Evolutionary conservation across 1,284 basidiomycete species (phyloP).

Genomic region (Ganoderma sp.): DNA sequence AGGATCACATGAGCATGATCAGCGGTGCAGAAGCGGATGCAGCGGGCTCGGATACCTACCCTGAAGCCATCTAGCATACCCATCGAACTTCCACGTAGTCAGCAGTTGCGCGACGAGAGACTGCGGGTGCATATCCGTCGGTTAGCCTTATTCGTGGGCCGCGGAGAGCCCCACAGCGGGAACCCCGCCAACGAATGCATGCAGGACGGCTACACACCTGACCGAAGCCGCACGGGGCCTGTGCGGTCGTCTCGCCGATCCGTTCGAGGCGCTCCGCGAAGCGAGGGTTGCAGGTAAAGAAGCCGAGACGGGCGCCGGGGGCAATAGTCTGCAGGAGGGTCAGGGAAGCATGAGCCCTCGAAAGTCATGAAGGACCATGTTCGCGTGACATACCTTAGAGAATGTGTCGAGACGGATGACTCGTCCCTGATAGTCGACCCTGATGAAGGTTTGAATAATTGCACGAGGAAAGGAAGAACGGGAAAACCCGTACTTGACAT

Average conservation of each 20-base stretch:
- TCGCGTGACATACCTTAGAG: constrained; percentile 61
- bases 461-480: constrained; percentile 10
- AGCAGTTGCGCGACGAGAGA: constrained; percentile 69
- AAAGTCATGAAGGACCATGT: background rate
- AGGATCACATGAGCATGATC: background rate
- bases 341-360: background rate
- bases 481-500: constrained; percentile 54
- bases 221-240: constrained; percentile 76
- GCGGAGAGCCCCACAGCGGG: background rate
- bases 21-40: constrained; percentile 1
- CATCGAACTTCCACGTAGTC: constrained; percentile 69
- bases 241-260: constrained; percentile 73
- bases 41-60: constrained; percentile 44
- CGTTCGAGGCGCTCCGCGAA: constrained; percentile 81
- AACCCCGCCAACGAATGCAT: background rate
- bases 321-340: constrained; percentile 59
- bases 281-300: constrained; percentile 75
- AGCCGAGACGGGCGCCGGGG: constrained; percentile 80
- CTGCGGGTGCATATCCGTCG: constrained; percentile 36
- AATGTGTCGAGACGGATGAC: constrained; percentile 83
- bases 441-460: constrained; percentile 31
- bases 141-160: constrained; percentile 2
- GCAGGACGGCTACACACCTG: constrained; percentile 48
- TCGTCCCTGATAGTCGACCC: constrained; percentile 77
- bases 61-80: constrained; percentile 80